A percentile compares a stretch with the other conserved stretches of the same genome.
phyloP scores from a whole-genome alignment of 2,329 filamentous ascomycete genomes.

The Achaetomium macrosporum region DNA sequence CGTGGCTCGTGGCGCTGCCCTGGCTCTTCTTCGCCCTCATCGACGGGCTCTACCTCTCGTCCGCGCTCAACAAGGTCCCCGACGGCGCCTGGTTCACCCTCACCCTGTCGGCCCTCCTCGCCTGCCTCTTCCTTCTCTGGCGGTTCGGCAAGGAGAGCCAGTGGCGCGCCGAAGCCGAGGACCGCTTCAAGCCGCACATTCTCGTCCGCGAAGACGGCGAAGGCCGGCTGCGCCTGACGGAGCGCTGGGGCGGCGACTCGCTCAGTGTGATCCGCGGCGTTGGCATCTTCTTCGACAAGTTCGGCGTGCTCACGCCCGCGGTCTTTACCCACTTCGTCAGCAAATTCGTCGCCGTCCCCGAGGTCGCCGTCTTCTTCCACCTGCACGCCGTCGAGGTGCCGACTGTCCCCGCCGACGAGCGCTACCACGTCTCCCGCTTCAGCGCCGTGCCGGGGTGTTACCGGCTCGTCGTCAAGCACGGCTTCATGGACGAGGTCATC shows the following conservation, averaged over 20 bases:
- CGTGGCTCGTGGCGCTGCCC: constrained; percentile 53
- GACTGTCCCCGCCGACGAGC: constrained; percentile 43
- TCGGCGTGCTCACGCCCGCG: constrained; percentile 51
- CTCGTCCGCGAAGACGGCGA: constrained; percentile 27
- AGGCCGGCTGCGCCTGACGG: constrained; percentile 34
- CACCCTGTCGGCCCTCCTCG: constrained; percentile 55
- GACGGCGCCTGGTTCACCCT: constrained; percentile 75
- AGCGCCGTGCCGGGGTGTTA: constrained; percentile 57
- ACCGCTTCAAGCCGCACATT: constrained; percentile 47
- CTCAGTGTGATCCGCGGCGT: constrained; percentile 43
- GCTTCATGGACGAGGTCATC: constrained; percentile 67
- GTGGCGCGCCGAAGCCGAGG: constrained; percentile 63
- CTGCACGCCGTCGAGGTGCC: constrained; percentile 58
- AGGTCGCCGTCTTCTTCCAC: constrained; percentile 70
- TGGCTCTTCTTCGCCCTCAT: constrained; percentile 60
- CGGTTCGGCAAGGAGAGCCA: constrained; percentile 73
- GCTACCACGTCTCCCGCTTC: constrained; percentile 40
- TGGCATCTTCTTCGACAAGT: constrained; percentile 76
- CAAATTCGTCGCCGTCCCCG: constrained; percentile 62
- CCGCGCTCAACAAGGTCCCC: constrained; percentile 66
- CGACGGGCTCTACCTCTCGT: constrained; percentile 65
- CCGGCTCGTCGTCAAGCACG: constrained; percentile 62
- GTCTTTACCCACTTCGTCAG: constrained; percentile 68
- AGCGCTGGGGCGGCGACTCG: neutral
- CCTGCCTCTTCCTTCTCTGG: constrained; percentile 65